Evolutionary conservation across 345 rosid species (phyloP).

Genomic region (Murraya paniculata): DNA sequence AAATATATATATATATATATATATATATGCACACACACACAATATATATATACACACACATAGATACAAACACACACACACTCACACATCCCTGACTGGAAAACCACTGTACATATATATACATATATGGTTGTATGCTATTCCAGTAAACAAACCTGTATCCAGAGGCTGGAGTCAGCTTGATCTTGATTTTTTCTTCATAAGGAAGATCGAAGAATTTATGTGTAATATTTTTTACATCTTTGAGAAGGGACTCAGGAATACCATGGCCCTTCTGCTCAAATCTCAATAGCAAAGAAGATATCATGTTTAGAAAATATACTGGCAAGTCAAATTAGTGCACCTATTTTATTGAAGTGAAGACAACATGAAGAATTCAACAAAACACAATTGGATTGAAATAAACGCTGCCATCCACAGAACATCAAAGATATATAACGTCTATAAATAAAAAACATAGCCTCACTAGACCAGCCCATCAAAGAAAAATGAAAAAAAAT

Average conservation of each 20-base stretch:
- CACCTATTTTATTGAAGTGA: background rate
- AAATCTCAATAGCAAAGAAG: slow-evolving; percentile 14
- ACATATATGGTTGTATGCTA: background rate
- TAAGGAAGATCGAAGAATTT: slow-evolving; percentile 57
- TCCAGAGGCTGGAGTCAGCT: slow-evolving; percentile 67
- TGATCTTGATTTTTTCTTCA: slow-evolving; percentile 66
- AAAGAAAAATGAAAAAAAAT: background rate
- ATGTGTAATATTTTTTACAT: slow-evolving; percentile 45
- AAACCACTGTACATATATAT: too few species aligned
- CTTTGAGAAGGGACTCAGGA: slow-evolving; percentile 52
- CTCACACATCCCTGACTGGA: too few species aligned
- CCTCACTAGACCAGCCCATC: background rate
- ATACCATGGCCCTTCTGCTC: slow-evolving; percentile 77
- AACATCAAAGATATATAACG: background rate
- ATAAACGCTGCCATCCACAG: background rate
- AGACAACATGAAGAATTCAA: background rate
- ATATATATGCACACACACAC: too few species aligned
- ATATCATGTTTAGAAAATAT: background rate
- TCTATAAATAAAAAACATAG: background rate
- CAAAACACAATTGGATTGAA: background rate
- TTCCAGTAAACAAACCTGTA: slow-evolving; percentile 51
- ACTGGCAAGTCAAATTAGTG: background rate
- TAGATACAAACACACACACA: too few species aligned
- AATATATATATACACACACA: too few species aligned
- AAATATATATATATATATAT: too few species aligned